Conservation (phyloP, 257 asterid species). For the Salvia splendens region DNA sequence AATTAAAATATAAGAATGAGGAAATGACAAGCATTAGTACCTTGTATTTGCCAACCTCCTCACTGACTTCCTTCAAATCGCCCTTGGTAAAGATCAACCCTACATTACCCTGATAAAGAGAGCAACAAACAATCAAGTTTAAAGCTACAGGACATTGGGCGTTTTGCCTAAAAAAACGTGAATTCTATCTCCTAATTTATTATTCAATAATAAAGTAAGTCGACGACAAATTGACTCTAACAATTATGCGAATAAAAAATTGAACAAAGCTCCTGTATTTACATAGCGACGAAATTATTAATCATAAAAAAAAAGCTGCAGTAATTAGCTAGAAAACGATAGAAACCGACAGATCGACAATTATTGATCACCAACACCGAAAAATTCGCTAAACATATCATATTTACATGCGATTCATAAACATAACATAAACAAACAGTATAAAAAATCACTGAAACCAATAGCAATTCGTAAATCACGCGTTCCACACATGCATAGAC, state of each 20-base stretch:
- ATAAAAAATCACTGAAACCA: background rate
- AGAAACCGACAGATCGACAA: background rate
- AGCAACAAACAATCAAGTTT: background rate
- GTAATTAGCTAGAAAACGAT: background rate
- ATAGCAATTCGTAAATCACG: background rate
- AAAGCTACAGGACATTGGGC: background rate
- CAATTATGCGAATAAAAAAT: background rate
- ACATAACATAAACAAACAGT: background rate
- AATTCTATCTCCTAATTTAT: too few relatives aligned
- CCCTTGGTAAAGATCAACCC: slow-evolving; percentile 89
- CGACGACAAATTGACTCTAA: background rate
- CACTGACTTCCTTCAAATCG: slow-evolving; percentile 88
- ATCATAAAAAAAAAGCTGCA: too few relatives aligned
- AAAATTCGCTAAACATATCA: too few relatives aligned
- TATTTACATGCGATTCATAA: too few relatives aligned
- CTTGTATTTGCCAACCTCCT: slow-evolving; percentile 82
- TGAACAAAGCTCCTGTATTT: background rate
- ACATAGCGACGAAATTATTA: background rate
- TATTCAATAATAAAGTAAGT: background rate
- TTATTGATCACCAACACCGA: too few relatives aligned
- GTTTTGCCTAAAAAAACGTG: background rate
- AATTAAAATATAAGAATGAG: background rate
- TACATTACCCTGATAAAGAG: slow-evolving; percentile 64
- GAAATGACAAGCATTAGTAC: slow-evolving; percentile 29
- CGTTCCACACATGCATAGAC: background rate